Base-by-base conservation (phyloP, 2,329 filamentous ascomycete genomes). In the Xylariomycetidae sp. region DNA sequence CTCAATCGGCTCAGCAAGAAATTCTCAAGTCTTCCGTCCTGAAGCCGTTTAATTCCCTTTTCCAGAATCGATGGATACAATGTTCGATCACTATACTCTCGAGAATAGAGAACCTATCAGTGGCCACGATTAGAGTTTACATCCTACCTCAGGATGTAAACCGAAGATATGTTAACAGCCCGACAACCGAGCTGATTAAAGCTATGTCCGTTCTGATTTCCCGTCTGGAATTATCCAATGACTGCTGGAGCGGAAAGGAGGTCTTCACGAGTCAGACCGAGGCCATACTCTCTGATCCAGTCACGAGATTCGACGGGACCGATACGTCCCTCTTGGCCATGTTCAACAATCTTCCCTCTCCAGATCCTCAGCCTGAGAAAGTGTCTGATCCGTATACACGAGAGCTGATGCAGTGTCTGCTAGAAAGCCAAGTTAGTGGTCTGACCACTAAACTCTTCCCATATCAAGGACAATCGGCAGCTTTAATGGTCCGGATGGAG, bases 401-500 rank as follows among this genome's bases (percentile, higher is more conserved):
- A 30, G 62, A 70, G 16, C 69, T 74, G 0, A 72, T 84, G 50
- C 59, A 70, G 25, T 66, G 68, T 16, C 54, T 88, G 2, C 53
- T 86, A 29, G 52, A 65, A 20, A 68, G 70, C 48, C 48, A 61
- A 10, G 46, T 85, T 1, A 51, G 60, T 2, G 83, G 82, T 0
- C 56, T 89, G 5, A 72, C 58, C 11, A 85, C 86, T 0, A 62
- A 62, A 0, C 64, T 96, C 0, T 85, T 92, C 53, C 70, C 75
- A 0, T 94, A 94, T 48, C 90, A 97, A 56, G 73, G 81, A 31
- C 74, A 82, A 27, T 90, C 88, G 1, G 82, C 84, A 1, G 86
- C 85, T 4, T 56, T 82, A 17, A 96, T 97, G 88, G 62, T 95
- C 13, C 82, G 92, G 53, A 80, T 82, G 33, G 90, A 97, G 58